phyloP scores from a whole-genome alignment of 73 alveolate genomes.

The Uronychia binucleata region DNA sequence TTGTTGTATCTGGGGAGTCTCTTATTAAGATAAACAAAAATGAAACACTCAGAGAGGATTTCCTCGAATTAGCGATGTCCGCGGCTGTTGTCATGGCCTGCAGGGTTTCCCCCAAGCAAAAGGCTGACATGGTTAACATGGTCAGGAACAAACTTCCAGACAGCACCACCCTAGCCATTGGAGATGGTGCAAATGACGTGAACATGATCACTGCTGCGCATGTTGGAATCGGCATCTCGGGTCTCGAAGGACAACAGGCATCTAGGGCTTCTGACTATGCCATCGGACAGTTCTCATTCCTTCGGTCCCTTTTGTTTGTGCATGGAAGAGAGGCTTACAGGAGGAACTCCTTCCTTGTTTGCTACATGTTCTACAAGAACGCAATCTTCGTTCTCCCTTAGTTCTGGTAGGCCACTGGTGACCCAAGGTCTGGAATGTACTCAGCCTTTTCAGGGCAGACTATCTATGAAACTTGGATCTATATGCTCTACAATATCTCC shows the following conservation, averaged over 20 bases:
- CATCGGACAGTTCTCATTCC: slow-evolving; percentile 88
- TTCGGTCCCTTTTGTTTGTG: slow-evolving; percentile 83
- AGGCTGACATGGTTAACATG: slow-evolving; percentile 90
- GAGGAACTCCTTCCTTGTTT: slow-evolving; percentile 89
- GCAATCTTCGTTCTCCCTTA: slow-evolving; percentile 49
- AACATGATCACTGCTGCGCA: slow-evolving; percentile 97
- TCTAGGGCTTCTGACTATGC: slow-evolving; percentile 96
- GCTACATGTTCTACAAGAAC: slow-evolving; percentile 95
- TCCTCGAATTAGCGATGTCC: slow-evolving; percentile 69
- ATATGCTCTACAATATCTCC: slow-evolving; percentile 74
- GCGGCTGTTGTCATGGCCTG: slow-evolving; percentile 89
- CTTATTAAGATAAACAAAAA: slow-evolving; percentile 65
- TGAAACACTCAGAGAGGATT: slow-evolving; percentile 48
- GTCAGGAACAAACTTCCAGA: slow-evolving; percentile 67
- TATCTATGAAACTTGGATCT: slow-evolving; percentile 79
- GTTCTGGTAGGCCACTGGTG: slow-evolving; percentile 60
- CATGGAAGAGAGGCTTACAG: slow-evolving; percentile 98
- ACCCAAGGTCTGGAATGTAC: slow-evolving; percentile 73
- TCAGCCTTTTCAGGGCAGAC: slow-evolving; percentile 77
- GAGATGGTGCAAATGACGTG: slow-evolving; percentile 99
- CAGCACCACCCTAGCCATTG: slow-evolving; percentile 91
- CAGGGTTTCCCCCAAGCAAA: slow-evolving; percentile 94
- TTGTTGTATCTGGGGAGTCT: slow-evolving; percentile 89
- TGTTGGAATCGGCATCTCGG: slow-evolving; percentile 96
- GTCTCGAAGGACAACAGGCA: slow-evolving; percentile 97